Evolutionary conservation across 2,329 filamentous ascomycete species (phyloP).

Genomic region (Xylaria sp.): DNA sequence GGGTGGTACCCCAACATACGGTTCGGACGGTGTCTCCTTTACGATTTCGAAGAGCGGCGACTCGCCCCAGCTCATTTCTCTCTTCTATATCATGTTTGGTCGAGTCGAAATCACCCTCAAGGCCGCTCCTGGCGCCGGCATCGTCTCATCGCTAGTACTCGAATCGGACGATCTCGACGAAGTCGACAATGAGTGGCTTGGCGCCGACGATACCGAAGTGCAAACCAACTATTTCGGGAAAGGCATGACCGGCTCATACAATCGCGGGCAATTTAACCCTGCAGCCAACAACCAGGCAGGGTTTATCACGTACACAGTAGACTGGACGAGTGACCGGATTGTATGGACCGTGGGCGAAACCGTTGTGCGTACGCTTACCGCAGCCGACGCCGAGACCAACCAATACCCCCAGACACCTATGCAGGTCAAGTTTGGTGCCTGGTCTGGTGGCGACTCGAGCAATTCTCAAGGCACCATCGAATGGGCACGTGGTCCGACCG

Average conservation of each 20-base stretch:
- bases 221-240: conserved; percentile 99
- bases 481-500: conserved; percentile 88
- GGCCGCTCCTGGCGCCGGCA: conserved; percentile 86
- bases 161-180: conserved; percentile 94
- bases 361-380: conserved; percentile 79
- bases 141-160: conserved; percentile 91
- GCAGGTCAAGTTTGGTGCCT: conserved; percentile 91
- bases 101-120: conserved; percentile 87
- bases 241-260: conserved; percentile 84
- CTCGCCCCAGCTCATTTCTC: conserved; percentile 84
- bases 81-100: conserved; percentile 99
- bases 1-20: conserved; percentile 77
- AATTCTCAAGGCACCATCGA: conserved; percentile 85
- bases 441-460: conserved; percentile 87
- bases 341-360: conserved; percentile 86
- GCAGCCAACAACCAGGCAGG: conserved; percentile 74
- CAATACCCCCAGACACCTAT: conserved; percentile 97
- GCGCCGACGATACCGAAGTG: conserved; percentile 78
- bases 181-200: conserved; percentile 98
- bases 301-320: conserved; percentile 89
- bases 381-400: conserved; percentile 71
- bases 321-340: conserved; percentile 89
- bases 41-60: conserved; percentile 83
- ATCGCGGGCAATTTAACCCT: conserved; percentile 85
- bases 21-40: conserved; percentile 80